phyloP scores from a whole-genome alignment of 176 grass and related monocot genomes.

The Sorghum bicolor region DNA sequence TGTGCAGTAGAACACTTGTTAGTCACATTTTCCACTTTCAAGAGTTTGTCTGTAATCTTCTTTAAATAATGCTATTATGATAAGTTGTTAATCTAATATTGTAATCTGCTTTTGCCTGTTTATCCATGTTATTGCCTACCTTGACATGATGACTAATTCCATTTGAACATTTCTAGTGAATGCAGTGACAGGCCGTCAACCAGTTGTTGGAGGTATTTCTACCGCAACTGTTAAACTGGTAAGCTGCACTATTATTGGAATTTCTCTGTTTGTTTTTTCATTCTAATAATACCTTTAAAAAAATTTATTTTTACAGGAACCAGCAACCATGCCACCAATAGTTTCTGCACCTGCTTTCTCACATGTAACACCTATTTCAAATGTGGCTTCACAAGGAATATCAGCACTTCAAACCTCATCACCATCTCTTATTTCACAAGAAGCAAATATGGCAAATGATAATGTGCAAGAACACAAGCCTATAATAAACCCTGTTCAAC shows the following conservation, averaged over 20 bases:
- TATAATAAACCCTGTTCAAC: conserved; percentile 57
- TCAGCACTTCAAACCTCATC: conserved; percentile 63
- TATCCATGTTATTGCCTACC: conserved; percentile 15
- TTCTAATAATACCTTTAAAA: neutral
- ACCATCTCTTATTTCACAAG: conserved; percentile 80
- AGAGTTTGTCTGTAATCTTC: neutral
- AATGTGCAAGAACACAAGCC: conserved; percentile 80
- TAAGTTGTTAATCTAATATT: conserved; percentile 7
- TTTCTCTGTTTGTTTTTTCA: conserved; percentile 13
- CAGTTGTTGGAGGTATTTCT: conserved; percentile 43
- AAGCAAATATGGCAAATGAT: conserved; percentile 66
- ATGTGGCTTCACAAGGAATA: conserved; percentile 62
- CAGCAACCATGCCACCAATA: conserved; percentile 47
- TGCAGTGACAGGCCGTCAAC: conserved; percentile 52
- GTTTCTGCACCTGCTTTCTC: conserved; percentile 60
- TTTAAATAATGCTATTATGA: conserved; percentile 8
- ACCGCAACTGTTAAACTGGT: conserved; percentile 70
- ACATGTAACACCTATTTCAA: conserved; percentile 54
- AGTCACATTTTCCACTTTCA: neutral
- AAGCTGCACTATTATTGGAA: conserved; percentile 12
- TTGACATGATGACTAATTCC: conserved; percentile 19
- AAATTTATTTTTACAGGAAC: conserved; percentile 57
- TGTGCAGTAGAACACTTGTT: neutral
- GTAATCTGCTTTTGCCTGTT: conserved; percentile 4
- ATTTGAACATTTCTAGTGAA: conserved; percentile 41